A percentile compares a stretch with the other conserved stretches of the same genome.
Conservation (phyloP, 768 basidiomycete genomes). For the Suillus spraguei region DNA sequence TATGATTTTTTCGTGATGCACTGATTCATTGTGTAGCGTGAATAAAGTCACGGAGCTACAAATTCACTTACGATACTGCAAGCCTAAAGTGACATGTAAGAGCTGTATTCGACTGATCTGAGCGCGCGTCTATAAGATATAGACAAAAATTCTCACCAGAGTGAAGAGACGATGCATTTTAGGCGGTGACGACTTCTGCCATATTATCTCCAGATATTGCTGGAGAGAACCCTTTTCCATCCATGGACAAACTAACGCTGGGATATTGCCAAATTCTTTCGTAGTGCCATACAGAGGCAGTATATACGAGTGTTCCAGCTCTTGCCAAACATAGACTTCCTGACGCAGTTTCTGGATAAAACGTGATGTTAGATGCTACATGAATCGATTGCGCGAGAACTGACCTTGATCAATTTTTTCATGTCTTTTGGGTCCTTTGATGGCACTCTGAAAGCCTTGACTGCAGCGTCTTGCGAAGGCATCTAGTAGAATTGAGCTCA, state of each 20-base stretch:
- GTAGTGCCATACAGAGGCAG: slow-evolving; percentile 20
- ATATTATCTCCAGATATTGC: slow-evolving; percentile 12
- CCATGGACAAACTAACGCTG: slow-evolving; percentile 30
- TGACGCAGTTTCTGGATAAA: slow-evolving; percentile 18
- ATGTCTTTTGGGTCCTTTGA: not conserved
- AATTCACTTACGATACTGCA: slow-evolving; percentile 11
- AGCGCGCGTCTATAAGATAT: not conserved
- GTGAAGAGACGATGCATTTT: slow-evolving; percentile 11
- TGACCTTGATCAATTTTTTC: not conserved
- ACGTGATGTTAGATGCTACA: not conserved
- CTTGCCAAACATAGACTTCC: slow-evolving; percentile 24
- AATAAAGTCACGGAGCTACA: not conserved
- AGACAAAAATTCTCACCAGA: slow-evolving; percentile 18
- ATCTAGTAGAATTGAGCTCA: not conserved
- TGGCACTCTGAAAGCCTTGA: not conserved
- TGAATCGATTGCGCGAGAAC: not conserved
- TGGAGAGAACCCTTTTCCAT: slow-evolving; percentile 26
- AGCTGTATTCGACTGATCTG: not conserved
- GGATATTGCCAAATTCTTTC: slow-evolving; percentile 20
- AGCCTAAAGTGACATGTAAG: not conserved
- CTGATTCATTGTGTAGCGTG: not conserved
- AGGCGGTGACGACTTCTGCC: not conserved
- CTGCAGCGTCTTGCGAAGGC: not conserved
- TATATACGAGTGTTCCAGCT: slow-evolving; percentile 21
- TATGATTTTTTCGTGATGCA: not conserved